Conservation (phyloP, 129 eudicot species). For the Arctium lappa region DNA sequence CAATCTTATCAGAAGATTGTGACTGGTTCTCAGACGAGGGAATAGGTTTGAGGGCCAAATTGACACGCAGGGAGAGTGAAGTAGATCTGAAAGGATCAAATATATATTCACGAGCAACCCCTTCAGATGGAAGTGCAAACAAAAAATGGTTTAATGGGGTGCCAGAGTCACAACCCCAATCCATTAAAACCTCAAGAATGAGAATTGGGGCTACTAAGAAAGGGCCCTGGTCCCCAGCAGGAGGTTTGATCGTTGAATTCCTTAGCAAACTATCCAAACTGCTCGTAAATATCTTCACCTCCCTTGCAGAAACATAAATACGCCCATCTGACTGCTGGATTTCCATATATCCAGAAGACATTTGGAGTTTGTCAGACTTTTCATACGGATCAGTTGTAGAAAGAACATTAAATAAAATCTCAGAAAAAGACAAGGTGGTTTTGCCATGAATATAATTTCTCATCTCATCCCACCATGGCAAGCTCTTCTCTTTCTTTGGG, state of each 20-base stretch:
- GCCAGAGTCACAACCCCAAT: constrained; percentile 94
- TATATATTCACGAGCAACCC: constrained; percentile 59
- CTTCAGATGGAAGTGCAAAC: constrained; percentile 86
- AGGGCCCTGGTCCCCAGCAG: constrained; percentile 44
- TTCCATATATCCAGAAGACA: constrained; percentile 61
- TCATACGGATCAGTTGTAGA: constrained; percentile 91
- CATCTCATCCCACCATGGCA: constrained; percentile 99
- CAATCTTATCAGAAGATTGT: constrained; percentile 22
- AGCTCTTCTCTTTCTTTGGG: constrained; percentile 84
- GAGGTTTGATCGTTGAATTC: constrained; percentile 52
- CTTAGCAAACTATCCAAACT: constrained; percentile 71
- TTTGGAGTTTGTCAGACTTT: constrained; percentile 62
- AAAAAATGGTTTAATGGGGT: constrained; percentile 80
- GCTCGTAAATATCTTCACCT: constrained; percentile 70
- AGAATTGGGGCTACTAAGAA: constrained; percentile 67
- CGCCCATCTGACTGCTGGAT: constrained; percentile 91
- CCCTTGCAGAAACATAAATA: constrained; percentile 52
- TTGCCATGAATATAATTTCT: constrained; percentile 89
- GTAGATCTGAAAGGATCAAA: constrained; percentile 89
- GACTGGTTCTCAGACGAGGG: constrained; percentile 31
- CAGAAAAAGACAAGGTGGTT: constrained; percentile 50
- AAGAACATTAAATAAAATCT: constrained; percentile 59
- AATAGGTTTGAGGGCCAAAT: constrained; percentile 63
- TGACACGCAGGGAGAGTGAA: constrained; percentile 67
- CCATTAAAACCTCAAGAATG: constrained; percentile 74